Percentiles rank a stretch among this genome's conserved stretches.
These are phyloP conservation scores for Aspergillus bertholletiae DNA, from an alignment of 495 filamentous ascomycete genomes.

Conservation along the genomic window DNA sequence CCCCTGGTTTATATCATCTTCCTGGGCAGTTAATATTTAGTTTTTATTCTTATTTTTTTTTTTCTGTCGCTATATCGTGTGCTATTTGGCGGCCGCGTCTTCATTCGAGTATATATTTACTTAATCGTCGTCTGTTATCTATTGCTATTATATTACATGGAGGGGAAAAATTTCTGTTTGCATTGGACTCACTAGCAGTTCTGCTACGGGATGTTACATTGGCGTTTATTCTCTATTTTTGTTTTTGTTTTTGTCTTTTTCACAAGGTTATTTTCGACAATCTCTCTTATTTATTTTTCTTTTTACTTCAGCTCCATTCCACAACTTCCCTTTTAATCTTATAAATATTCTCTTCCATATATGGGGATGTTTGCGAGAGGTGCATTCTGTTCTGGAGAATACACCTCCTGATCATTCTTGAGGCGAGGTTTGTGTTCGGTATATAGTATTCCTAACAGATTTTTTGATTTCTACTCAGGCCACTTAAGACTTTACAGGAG, in stretches of 20 bases:
- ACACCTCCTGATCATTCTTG: background rate
- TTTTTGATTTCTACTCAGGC: too few relatives aligned
- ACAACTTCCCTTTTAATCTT: slow-evolving; percentile 2
- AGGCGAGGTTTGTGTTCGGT: background rate
- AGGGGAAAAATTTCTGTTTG: slow-evolving; percentile 7
- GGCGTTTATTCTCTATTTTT: slow-evolving; percentile 20
- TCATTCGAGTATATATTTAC: slow-evolving; percentile 6
- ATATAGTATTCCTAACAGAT: background rate
- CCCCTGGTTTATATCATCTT: background rate
- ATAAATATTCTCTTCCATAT: slow-evolving; percentile 1
- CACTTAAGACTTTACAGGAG: too few relatives aligned
- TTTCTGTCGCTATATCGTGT: too few relatives aligned
- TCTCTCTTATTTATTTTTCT: slow-evolving; percentile 3
- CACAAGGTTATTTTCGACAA: too few relatives aligned
- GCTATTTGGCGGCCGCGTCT: background rate
- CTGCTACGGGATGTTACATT: background rate
- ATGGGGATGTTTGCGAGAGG: background rate
- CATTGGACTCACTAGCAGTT: background rate
- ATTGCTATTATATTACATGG: slow-evolving; percentile 4
- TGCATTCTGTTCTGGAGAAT: background rate
- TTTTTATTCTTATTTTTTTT: too few relatives aligned
- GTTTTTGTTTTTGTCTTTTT: too few relatives aligned
- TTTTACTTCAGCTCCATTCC: background rate
- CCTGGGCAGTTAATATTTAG: slow-evolving; percentile 8
- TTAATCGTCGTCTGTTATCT: slow-evolving; percentile 10